Conservation (phyloP, 2,329 filamentous ascomycete genomes). For the Diaporthe capsici region DNA sequence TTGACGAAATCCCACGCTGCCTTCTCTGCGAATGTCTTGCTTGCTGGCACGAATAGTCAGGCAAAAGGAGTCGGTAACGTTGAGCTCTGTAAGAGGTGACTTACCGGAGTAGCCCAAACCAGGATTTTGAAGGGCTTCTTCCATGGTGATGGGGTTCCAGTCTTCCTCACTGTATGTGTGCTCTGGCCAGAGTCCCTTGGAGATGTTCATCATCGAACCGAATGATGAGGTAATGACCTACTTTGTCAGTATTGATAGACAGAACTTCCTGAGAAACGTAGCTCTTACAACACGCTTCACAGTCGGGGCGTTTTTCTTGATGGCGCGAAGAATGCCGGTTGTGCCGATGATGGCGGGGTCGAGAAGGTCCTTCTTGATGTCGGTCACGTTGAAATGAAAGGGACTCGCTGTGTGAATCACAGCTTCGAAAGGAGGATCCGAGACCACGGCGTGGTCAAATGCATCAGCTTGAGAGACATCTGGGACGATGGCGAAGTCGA, state of each 20-base stretch:
- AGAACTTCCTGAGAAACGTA: neutral
- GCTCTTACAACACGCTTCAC: conserved; percentile 70
- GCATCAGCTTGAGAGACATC: conserved; percentile 79
- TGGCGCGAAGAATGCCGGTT: conserved; percentile 61
- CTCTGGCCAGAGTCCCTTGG: conserved; percentile 49
- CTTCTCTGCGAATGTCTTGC: conserved; percentile 1
- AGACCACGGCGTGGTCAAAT: conserved; percentile 68
- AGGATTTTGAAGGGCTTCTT: conserved; percentile 47
- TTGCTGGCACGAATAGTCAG: neutral
- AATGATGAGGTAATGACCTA: conserved; percentile 64
- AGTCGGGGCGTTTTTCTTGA: conserved; percentile 57
- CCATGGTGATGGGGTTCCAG: conserved; percentile 58
- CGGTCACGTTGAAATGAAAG: conserved; percentile 76
- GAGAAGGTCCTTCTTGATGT: conserved; percentile 62
- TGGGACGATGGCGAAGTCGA: conserved; percentile 71
- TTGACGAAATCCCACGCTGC: neutral
- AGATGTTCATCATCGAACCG: conserved; percentile 57
- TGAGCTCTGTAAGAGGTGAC: neutral
- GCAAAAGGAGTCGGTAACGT: rapidly evolving
- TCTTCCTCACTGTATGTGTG: conserved; percentile 59
- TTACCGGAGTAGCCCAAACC: neutral
- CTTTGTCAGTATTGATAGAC: neutral
- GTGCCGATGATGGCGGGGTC: conserved; percentile 71
- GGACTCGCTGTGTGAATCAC: conserved; percentile 83
- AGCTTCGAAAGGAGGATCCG: conserved; percentile 73